Conservation (phyloP, 805 yeast species). For the Grigorovia yakushimaensis region DNA sequence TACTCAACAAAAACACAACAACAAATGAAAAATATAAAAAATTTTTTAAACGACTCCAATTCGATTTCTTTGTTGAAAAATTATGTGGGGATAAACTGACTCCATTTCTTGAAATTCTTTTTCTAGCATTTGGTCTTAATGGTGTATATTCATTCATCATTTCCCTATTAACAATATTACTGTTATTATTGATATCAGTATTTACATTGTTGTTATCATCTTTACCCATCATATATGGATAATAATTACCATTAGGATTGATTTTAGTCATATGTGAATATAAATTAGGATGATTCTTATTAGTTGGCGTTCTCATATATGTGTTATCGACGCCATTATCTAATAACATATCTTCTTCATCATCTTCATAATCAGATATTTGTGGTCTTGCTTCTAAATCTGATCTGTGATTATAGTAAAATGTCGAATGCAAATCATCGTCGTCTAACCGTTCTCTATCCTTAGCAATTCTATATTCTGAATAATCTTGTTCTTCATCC, state of each 20-base stretch:
- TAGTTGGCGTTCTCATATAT: neutral
- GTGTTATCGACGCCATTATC: constrained; percentile 4
- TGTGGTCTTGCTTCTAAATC: constrained; percentile 25
- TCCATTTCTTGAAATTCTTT: constrained; percentile 11
- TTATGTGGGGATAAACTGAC: constrained; percentile 41
- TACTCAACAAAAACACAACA: constrained; percentile 41
- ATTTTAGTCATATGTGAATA: neutral
- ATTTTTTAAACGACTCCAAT: constrained; percentile 28
- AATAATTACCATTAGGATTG: neutral
- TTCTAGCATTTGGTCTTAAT: constrained; percentile 8
- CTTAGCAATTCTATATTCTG: constrained; percentile 1
- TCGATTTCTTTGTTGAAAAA: constrained; percentile 28
- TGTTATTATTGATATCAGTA: neutral
- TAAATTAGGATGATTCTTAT: neutral
- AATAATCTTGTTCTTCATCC: constrained; percentile 1
- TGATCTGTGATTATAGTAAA: constrained; percentile 25
- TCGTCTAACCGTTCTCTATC: constrained; percentile 16
- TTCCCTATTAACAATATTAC: neutral
- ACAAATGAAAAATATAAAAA: constrained; percentile 29
- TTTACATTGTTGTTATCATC: neutral
- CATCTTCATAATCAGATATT: constrained; percentile 27
- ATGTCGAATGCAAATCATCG: constrained; percentile 28
- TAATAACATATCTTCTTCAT: constrained; percentile 9
- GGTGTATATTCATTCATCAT: constrained; percentile 17
- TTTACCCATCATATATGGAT: neutral